phyloP scores from a whole-genome alignment of 164 flowering plant genomes.

The Stephania japonica region DNA sequence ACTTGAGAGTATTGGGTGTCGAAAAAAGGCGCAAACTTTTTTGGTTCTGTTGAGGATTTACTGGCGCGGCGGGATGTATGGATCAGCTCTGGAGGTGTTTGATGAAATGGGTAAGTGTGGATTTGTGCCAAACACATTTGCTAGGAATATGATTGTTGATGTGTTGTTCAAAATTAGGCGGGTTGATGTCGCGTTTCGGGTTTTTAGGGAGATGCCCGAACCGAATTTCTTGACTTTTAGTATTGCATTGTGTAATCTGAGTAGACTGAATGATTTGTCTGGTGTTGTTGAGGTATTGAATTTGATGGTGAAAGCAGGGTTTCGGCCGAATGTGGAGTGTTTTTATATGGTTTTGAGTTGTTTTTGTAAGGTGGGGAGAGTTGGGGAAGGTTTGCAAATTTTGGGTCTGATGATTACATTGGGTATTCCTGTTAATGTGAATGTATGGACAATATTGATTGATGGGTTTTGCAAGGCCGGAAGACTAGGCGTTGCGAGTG shows the following conservation, averaged over 20 bases:
- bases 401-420: conserved; percentile 38
- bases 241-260: conserved; percentile 45
- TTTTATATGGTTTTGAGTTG: conserved; percentile 40
- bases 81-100: conserved; percentile 38
- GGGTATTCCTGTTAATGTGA: conserved; percentile 36
- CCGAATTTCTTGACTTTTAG: conserved; percentile 56
- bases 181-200: conserved; percentile 31
- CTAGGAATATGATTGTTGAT: conserved; percentile 48
- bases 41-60: conserved; percentile 51
- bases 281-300: conserved; percentile 25
- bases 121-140: conserved; percentile 46
- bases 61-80: conserved; percentile 52
- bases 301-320: conserved; percentile 36
- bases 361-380: conserved; percentile 42
- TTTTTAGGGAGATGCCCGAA: conserved; percentile 24
- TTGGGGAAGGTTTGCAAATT: conserved; percentile 41
- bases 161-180: conserved; percentile 38
- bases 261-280: conserved; percentile 34
- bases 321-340: conserved; percentile 34
- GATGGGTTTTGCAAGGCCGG: conserved; percentile 41
- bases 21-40: conserved; percentile 39
- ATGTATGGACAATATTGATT: conserved; percentile 49
- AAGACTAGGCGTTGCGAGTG: conserved; percentile 26
- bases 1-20: conserved; percentile 40
- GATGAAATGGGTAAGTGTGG: conserved; percentile 46